Base-by-base conservation (phyloP, 257 asterid species). In the Capsicum rhomboideum region DNA sequence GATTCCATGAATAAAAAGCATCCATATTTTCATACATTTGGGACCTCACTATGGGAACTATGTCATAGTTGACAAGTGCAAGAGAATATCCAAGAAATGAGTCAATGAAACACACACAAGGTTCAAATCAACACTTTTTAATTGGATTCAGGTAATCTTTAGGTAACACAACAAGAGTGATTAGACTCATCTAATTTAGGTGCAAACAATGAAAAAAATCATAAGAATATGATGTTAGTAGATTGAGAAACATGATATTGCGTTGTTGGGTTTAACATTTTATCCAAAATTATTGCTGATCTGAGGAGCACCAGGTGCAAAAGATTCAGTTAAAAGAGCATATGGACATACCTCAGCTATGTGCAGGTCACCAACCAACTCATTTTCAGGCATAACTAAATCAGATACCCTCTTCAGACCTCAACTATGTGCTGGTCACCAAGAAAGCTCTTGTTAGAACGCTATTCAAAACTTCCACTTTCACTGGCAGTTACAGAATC, bases 311-410 rank as follows among this genome's bases (percentile, higher is more conserved):
- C 29, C 13, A 40, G 18, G 49, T 72, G 79, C 58, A 79, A 23
- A 79, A 83, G 53, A 44, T 63, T 63, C 40, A 69, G 44, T 77
- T 12, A 18, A 83, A 77, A 50, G 44, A 71, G 74, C 29, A 49
- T 68, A 81, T 21, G 18, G 34, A 56, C 75, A 80, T 87, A 95
- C 98, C 98, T 92, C 97, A 81, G 97, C 37, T 34, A n/a, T 96
- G 92, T 95, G 98, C 90, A 87, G 72, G 59, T 88, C 68, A 67
- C 79, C 28, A 69, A 84, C 77, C 54, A 64, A 80, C 78, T 87
- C 91, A 78, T 68, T 83, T 87, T 71, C 88, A 74, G 61, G 86
- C 63, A 84, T 72, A 78, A 83, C 85, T 37, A 87, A 81, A 84
- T 69, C 87, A 82, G 85, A 84, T 54, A 85, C 91, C 79, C 50